A percentile compares a stretch with the other conserved stretches of the same genome.
These are phyloP conservation scores for Rutidosis leptorrhynchoides DNA, from an alignment of 129 eudicot genomes.

Conservation along the genomic window DNA sequence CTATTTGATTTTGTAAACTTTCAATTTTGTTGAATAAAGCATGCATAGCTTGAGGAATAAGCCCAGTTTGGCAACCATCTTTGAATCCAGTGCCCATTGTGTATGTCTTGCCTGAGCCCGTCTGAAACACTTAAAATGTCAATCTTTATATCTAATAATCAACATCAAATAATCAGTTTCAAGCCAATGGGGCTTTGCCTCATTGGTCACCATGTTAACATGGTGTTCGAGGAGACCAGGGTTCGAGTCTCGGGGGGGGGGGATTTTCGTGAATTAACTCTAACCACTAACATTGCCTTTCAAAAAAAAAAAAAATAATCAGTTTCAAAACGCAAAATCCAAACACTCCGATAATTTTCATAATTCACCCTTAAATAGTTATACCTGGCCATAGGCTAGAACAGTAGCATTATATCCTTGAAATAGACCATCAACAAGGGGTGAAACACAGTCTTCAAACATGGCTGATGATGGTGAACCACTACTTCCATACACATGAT, in stretches of 20 bases:
- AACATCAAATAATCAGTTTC: neutral
- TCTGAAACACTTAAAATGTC: conserved; percentile 51
- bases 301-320: too few relatives aligned
- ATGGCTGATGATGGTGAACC: conserved; percentile 75
- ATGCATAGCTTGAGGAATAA: conserved; percentile 84
- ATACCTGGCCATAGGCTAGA: conserved; percentile 98
- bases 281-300: too few relatives aligned
- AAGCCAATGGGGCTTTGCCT: too few relatives aligned
- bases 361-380: neutral
- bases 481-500: conserved; percentile 90
- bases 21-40: conserved; percentile 80
- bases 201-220: too few relatives aligned
- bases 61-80: conserved; percentile 75
- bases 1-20: conserved; percentile 62
- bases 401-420: conserved; percentile 99
- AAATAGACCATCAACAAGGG: conserved; percentile 91
- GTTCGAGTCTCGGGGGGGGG: too few relatives aligned
- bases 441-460: conserved; percentile 95
- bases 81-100: conserved; percentile 94
- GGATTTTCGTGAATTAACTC: too few relatives aligned
- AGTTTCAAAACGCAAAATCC: neutral
- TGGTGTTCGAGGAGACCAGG: too few relatives aligned
- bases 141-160: neutral
- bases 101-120: conserved; percentile 98
- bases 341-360: neutral